A percentile compares a stretch with the other conserved stretches of the same genome.
phyloP scores from a whole-genome alignment of 139 green algal genomes.

The Chlorella sorokiniana region DNA sequence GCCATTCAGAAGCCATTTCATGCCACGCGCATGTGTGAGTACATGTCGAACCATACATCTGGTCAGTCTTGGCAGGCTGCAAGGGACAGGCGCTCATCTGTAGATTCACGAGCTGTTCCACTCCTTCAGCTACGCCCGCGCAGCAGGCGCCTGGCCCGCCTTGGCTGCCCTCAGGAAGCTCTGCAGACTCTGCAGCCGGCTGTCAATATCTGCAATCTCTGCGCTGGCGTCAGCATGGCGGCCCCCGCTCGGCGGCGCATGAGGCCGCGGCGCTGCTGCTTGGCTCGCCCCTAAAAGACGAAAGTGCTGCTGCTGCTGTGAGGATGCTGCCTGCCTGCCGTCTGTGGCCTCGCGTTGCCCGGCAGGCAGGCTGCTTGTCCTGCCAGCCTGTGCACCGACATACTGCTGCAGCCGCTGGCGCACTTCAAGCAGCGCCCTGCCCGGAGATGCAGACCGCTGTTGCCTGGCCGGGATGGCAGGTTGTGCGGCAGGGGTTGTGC shows the following conservation, averaged over 20 bases:
- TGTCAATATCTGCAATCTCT: conserved; percentile 88
- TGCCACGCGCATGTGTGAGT: too few species aligned
- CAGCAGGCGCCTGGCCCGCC: conserved; percentile 6
- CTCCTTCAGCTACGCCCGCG: neutral
- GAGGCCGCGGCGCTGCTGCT: neutral
- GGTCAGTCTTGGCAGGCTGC: too few species aligned
- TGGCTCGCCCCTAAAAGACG: too few species aligned
- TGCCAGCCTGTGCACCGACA: neutral
- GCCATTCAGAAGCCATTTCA: too few species aligned
- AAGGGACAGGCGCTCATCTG: too few species aligned
- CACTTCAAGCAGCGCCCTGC: conserved; percentile 72
- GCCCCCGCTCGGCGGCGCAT: neutral
- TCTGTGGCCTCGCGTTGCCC: neutral
- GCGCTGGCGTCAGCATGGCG: conserved; percentile 63
- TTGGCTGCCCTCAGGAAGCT: conserved; percentile 79
- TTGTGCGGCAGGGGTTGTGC: neutral
- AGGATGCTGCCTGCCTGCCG: neutral
- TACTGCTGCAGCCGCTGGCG: conserved; percentile 66
- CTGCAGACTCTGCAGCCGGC: conserved; percentile 78
- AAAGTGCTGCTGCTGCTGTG: neutral
- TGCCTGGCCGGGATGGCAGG: neutral
- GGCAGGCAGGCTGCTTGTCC: neutral
- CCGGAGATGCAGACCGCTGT: conserved; percentile 60
- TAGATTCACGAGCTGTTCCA: neutral
- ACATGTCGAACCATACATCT: too few species aligned